Base-by-base conservation (phyloP, 2,329 filamentous ascomycete genomes). In the Thermochaetoides dissita region DNA sequence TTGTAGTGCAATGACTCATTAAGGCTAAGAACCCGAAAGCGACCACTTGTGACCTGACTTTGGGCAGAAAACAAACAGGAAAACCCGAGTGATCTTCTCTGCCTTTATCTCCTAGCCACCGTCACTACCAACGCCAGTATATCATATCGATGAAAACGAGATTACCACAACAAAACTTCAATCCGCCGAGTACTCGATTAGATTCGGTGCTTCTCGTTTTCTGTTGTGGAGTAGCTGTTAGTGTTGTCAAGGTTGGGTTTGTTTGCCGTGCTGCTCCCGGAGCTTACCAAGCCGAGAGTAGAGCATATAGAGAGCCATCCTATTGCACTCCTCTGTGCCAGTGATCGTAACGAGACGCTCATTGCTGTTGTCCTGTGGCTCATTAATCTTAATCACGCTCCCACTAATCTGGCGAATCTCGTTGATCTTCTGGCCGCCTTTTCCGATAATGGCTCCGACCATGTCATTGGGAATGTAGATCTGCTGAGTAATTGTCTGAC, bases 391-490 rank as follows among this genome's bases (percentile, higher is more conserved):
- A 63, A 98, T 96, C 37, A 98, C 88, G 65, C 89, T 96, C 53
- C 89, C 91, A 61, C 84, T 93, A 55, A 98, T 79, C 62, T 95
- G 87, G 53, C 91, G 80, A 51, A 98, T 98, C 65, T 98, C 91
- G 59, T 98, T 98, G 72, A 98, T 98, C 75, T 98, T 98, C 43
- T 87, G 84, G 50, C 91, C 91, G 48, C 91, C 91, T 67, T 98
- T 98, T 57, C 91, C 91, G 55, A 98, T 98, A 56, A 98, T 98
- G 43, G 91, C 91, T 49, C 91, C 91, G 41, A 98, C 91, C 91
- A 98, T 96, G 58, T 98, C 91, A 59, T 98, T 98, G 45, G 91
- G 91, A 55, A 98, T 98, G 66, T 84, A 98, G 52, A 98, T 98
- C 64, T 98, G 91, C 64, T 98, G 91, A 3, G 91, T 98, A 57